A percentile compares a stretch with the other conserved stretches of the same genome.
These are phyloP conservation scores for Boechera retrofracta DNA, from an alignment of 345 rosid genomes.

Conservation along the genomic window DNA sequence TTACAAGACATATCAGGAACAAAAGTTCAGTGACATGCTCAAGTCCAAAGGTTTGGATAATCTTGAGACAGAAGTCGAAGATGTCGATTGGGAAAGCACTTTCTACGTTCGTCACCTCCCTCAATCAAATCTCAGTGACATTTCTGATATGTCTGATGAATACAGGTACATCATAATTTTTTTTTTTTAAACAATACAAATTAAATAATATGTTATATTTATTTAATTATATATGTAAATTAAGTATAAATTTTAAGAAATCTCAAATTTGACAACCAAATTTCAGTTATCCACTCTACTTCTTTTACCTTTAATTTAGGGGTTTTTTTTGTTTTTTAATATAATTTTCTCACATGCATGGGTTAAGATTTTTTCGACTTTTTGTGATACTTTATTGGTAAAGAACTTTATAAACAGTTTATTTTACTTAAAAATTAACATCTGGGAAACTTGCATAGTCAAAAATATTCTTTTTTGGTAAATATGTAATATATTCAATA, in stretches of 20 bases:
- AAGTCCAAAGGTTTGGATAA: conserved; percentile 60
- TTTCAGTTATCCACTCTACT: not conserved
- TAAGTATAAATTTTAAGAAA: not conserved
- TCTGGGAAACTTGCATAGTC: not conserved
- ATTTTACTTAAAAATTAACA: not conserved
- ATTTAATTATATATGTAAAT: not conserved
- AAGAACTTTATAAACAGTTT: not conserved
- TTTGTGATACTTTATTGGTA: conserved; percentile 24
- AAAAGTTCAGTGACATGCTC: conserved; percentile 77
- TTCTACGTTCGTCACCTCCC: conserved; percentile 82
- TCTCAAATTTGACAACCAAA: not conserved
- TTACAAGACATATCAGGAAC: conserved; percentile 61
- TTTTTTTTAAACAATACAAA: not conserved
- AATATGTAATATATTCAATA: not conserved
- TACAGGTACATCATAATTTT: conserved; percentile 47
- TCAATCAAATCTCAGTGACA: conserved; percentile 57
- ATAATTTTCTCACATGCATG: not conserved
- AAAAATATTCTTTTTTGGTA: not conserved
- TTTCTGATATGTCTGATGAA: conserved; percentile 65
- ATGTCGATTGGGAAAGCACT: conserved; percentile 91
- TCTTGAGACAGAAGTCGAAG: conserved; percentile 58
- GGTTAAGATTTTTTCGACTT: not conserved
- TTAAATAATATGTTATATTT: not conserved
- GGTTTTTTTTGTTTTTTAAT: too few species aligned
- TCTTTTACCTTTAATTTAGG: conserved; percentile 2